Evolutionary conservation across 2,329 filamentous ascomycete species (phyloP).

Genomic region (Claviceps digitariae): DNA sequence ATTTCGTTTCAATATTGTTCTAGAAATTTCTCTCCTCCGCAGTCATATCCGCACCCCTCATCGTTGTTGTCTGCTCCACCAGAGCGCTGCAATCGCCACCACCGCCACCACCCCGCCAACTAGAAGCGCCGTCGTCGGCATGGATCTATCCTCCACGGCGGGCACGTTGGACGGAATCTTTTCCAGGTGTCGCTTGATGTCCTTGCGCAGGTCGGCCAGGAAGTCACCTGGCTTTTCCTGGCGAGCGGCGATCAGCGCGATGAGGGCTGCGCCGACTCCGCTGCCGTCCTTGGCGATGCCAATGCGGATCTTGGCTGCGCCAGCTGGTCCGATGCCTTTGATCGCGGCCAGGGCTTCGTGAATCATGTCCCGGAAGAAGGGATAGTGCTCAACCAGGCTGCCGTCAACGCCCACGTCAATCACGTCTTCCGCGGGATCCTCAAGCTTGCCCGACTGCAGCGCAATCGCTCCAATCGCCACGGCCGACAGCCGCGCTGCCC

Average conservation of each 20-base stretch:
- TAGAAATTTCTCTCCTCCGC: neutral
- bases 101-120: conserved; percentile 23
- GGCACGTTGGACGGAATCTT: conserved; percentile 16
- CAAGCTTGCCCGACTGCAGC: conserved; percentile 63
- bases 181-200: conserved; percentile 23
- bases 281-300: conserved; percentile 95
- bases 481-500: conserved; percentile 76
- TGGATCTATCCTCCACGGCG: conserved; percentile 17
- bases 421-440: conserved; percentile 50
- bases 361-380: conserved; percentile 78
- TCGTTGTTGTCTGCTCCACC: conserved; percentile 20
- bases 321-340: conserved; percentile 60
- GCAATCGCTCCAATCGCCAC: conserved; percentile 79
- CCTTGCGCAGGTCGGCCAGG: conserved; percentile 26
- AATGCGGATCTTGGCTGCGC: conserved; percentile 79
- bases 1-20: neutral
- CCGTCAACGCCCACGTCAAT: conserved; percentile 90
- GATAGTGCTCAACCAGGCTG: conserved; percentile 89
- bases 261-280: conserved; percentile 71
- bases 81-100: conserved; percentile 24
- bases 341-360: conserved; percentile 67
- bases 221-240: conserved; percentile 40
- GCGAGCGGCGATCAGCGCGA: conserved; percentile 73
- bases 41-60: neutral
- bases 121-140: conserved; percentile 18